Conservation (phyloP, 805 yeast species). For the Teunomyces panamensis region DNA sequence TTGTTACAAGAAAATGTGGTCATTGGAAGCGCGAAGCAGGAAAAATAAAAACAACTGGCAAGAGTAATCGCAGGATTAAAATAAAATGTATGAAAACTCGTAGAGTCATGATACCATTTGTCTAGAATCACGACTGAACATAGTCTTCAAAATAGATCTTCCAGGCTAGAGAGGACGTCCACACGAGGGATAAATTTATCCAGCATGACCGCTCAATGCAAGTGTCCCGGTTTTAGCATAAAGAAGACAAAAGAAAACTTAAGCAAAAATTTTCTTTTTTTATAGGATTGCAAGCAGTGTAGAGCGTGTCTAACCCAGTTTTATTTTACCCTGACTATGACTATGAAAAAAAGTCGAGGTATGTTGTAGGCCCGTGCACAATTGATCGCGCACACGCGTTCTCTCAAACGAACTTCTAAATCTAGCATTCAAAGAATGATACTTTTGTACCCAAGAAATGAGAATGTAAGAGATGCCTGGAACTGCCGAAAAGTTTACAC, state of each 20-base stretch:
- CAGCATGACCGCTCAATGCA: conserved; percentile 17
- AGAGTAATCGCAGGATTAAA: background rate
- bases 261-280: background rate
- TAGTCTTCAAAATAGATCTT: conserved; percentile 9
- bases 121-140: conserved; percentile 12
- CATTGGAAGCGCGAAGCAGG: background rate
- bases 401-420: background rate
- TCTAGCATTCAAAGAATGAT: background rate
- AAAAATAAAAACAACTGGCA: background rate
- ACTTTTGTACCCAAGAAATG: background rate
- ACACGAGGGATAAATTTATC: conserved; percentile 13
- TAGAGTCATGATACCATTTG: conserved; percentile 10
- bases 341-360: background rate
- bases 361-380: background rate
- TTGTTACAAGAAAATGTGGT: background rate
- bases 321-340: background rate
- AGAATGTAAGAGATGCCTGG: background rate
- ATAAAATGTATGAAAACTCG: conserved; percentile 7
- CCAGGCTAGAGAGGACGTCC: conserved; percentile 17
- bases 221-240: conserved; percentile 10
- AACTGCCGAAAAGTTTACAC: background rate
- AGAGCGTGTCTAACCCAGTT: background rate
- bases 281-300: background rate
- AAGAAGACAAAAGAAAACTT: background rate
- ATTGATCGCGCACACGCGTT: background rate